These are phyloP conservation scores for Auricularia heimuer DNA, from an alignment of 768 basidiomycete genomes.

Conservation along the genomic window DNA sequence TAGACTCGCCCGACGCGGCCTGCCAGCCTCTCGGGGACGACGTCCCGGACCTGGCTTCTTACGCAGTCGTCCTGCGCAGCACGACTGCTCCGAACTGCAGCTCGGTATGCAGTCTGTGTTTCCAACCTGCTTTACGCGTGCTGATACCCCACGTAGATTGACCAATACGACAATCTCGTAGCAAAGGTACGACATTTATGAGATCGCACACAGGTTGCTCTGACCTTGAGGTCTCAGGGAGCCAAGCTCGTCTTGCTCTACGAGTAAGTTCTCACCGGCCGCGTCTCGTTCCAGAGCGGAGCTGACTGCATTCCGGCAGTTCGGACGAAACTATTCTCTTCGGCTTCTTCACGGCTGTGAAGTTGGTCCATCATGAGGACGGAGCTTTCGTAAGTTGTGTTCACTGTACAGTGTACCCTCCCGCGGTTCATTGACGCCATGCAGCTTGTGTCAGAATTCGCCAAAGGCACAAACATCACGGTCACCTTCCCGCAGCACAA, in stretches of 20 bases:
- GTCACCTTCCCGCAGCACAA: slow-evolving; percentile 5
- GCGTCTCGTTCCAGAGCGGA: background rate
- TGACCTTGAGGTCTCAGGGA: slow-evolving; percentile 30
- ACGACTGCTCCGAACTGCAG: slow-evolving; percentile 29
- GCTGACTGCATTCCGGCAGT: slow-evolving; percentile 27
- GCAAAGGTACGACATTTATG: slow-evolving; percentile 39
- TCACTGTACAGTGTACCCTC: background rate
- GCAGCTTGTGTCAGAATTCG: slow-evolving; percentile 2
- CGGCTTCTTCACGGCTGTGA: slow-evolving; percentile 35
- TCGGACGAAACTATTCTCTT: slow-evolving; percentile 32
- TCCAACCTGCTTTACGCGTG: background rate
- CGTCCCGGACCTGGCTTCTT: slow-evolving; percentile 19
- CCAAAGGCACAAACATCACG: background rate
- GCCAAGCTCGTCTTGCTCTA: slow-evolving; percentile 42
- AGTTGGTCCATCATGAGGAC: background rate
- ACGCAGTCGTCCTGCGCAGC: slow-evolving; percentile 23
- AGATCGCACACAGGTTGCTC: background rate
- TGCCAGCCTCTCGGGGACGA: slow-evolving; percentile 21
- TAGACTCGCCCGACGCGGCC: slow-evolving; percentile 16
- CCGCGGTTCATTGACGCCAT: background rate
- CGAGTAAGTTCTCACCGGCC: slow-evolving; percentile 29
- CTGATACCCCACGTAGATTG: background rate
- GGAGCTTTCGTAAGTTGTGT: background rate
- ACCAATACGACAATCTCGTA: slow-evolving; percentile 19
- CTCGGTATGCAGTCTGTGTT: slow-evolving; percentile 27